Evolutionary conservation across 164 flowering plant species (phyloP).

Genomic region (Houttuynia cordata): DNA sequence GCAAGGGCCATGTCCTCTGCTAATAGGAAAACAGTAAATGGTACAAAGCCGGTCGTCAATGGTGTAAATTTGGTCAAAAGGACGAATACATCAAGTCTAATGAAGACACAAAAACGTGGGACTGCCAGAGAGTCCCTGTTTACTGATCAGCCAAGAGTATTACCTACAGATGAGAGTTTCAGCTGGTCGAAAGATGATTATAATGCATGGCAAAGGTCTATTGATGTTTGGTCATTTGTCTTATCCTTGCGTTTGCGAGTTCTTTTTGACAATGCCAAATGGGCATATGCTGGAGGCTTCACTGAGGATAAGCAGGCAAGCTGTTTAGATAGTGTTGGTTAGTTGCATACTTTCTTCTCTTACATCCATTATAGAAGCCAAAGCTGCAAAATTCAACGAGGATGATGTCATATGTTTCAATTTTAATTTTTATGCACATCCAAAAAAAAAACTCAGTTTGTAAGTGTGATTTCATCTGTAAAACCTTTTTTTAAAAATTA

Average conservation of each 20-base stretch:
- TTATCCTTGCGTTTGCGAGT: slow-evolving; percentile 62
- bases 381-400: too few relatives aligned
- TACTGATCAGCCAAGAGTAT: slow-evolving; percentile 44
- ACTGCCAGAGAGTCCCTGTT: slow-evolving; percentile 35
- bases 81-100: slow-evolving; percentile 16
- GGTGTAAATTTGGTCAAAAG: slow-evolving; percentile 30
- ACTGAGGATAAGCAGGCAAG: slow-evolving; percentile 80
- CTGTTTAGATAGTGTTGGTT: slow-evolving; percentile 1
- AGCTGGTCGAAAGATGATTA: slow-evolving; percentile 92
- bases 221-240: slow-evolving; percentile 85
- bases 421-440: too few relatives aligned
- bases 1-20: slow-evolving; percentile 15
- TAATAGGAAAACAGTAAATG: slow-evolving; percentile 27
- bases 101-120: slow-evolving; percentile 16
- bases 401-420: too few relatives aligned
- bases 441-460: too few relatives aligned
- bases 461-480: too few relatives aligned
- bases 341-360: neutral
- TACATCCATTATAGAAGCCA: too few relatives aligned
- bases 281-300: slow-evolving; percentile 82
- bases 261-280: slow-evolving; percentile 74
- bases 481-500: too few relatives aligned
- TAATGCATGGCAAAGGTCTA: slow-evolving; percentile 48
- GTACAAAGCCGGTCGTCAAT: slow-evolving; percentile 19
- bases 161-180: slow-evolving; percentile 77